Evolutionary conservation across 2,329 filamentous ascomycete species (phyloP).

Genomic region (Ophiocordyceps camponoti-floridani): DNA sequence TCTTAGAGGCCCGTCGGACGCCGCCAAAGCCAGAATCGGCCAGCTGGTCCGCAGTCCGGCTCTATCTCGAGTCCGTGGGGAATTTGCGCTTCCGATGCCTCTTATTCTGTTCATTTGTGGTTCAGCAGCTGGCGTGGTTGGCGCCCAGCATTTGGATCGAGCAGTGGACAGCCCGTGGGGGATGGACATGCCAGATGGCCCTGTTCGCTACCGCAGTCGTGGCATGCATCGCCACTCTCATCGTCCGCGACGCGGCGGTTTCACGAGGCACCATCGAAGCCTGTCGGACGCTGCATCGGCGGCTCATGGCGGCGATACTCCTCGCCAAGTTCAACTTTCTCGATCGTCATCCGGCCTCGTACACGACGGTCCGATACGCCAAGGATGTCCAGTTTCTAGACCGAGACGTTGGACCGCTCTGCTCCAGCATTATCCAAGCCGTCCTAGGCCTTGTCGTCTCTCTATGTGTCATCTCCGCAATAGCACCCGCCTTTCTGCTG

Average conservation of each 20-base stretch:
- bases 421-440: not conserved
- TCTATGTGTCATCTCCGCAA: not conserved
- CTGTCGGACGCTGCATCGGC: constrained; percentile 1
- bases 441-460: not conserved
- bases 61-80: not conserved
- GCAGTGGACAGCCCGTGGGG: not conserved
- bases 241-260: not conserved
- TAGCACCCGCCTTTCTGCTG: not conserved
- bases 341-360: constrained; percentile 1
- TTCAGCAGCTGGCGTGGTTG: not conserved
- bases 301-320: constrained; percentile 2
- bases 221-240: not conserved
- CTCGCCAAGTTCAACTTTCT: constrained; percentile 3
- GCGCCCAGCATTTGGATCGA: not conserved
- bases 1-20: too few relatives aligned
- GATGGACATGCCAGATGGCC: not conserved
- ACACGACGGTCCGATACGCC: constrained; percentile 1
- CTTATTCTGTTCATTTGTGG: not conserved
- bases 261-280: not conserved
- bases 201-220: not conserved
- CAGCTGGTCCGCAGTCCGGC: not conserved
- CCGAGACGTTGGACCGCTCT: not conserved
- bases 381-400: constrained; percentile 1
- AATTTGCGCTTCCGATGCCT: not conserved
- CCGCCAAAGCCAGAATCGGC: not conserved